These are phyloP conservation scores for Nymphaea colorata DNA, from an alignment of 164 flowering plant species.

Conservation along the genomic window DNA sequence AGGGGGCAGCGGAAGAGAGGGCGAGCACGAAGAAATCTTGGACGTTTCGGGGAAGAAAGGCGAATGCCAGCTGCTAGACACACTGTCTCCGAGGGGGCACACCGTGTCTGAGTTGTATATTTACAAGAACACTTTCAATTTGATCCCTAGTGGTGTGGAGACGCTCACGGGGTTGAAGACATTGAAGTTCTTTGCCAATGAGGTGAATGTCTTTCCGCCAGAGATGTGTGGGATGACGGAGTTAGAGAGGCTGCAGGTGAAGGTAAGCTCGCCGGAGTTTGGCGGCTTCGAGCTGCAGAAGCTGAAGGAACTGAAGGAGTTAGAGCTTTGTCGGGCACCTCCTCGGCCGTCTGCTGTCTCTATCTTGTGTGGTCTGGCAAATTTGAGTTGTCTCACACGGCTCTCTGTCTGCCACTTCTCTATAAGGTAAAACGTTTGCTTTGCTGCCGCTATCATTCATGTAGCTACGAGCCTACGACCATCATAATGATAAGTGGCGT, in stretches of 20 bases:
- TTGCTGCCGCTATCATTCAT: neutral
- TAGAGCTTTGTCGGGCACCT: conserved; percentile 65
- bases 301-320: conserved; percentile 65
- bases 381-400: conserved; percentile 55
- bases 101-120: conserved; percentile 34
- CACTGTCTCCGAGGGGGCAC: neutral
- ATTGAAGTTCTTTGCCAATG: conserved; percentile 78
- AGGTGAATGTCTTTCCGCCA: conserved; percentile 60
- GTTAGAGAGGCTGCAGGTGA: conserved; percentile 67
- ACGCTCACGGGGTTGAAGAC: conserved; percentile 37
- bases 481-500: no score
- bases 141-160: conserved; percentile 59
- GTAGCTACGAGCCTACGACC: no score
- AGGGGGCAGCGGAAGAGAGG: neutral
- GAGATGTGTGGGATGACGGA: conserved; percentile 42
- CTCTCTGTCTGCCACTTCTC: conserved; percentile 85
- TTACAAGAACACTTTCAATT: conserved; percentile 62
- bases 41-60: conserved; percentile 54
- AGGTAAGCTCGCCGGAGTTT: conserved; percentile 46
- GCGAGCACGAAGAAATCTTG: neutral
- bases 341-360: conserved; percentile 50
- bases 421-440: conserved; percentile 36
- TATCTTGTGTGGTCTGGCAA: conserved; percentile 50
- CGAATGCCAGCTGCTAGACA: conserved; percentile 32
- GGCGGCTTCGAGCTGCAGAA: conserved; percentile 44